Evolutionary conservation across 163 green algal genomes (phyloP), one percentile per base, ranked within the genome.

Genomic region (Chlorella variabilis): DNA sequence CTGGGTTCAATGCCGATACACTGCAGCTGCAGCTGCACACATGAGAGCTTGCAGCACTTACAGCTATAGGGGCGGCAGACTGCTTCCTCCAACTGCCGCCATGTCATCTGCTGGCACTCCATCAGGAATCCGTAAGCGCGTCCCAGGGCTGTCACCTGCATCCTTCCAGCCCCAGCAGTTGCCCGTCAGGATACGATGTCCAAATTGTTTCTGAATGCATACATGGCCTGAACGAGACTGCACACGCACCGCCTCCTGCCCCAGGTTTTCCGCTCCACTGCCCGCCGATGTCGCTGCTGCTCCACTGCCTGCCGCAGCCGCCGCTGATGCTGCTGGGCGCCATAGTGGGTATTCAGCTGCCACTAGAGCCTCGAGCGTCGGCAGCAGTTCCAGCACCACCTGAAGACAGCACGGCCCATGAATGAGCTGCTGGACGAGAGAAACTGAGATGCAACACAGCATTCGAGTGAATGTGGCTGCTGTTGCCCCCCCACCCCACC

Each of bases 311-410:
- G 36, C 17, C 1, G 0, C 45, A 36, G 5, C 3, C 73, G 27
- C 8, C 31, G 71, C 49, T 45, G 31, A 3, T 6, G 21, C 33
- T 69, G 63, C 58, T 79, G 31, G n/a, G 5, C 58, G 29, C 75
- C 82, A 81, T 4, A 87, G 66, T 13, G 65, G 65, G 39, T 75
- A 85, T 29, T 83, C 78, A 13, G 41, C 27, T 6, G 77, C 25
- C 23, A 88, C 49, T 39, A 85, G 25, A 3, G 2, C 29, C 38
- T 88, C 84, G 65, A 88, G 71, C 23, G 54, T 6, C 33, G 83
- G 83, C n/a, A 82, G 8, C 48, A 84, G 20, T 13, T 41, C 29
- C 9, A 8, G 23, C n/a, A 70, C 36, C 9, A 84, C 21, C 71
- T 78, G 71, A 21, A n/a, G 18, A 6, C n/a, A n/a, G n/a, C n/a